A percentile compares a stretch with the other conserved stretches of the same genome.
phyloP scores from a whole-genome alignment of 2,329 filamentous ascomycete species.

The Diaporthe vexans region DNA sequence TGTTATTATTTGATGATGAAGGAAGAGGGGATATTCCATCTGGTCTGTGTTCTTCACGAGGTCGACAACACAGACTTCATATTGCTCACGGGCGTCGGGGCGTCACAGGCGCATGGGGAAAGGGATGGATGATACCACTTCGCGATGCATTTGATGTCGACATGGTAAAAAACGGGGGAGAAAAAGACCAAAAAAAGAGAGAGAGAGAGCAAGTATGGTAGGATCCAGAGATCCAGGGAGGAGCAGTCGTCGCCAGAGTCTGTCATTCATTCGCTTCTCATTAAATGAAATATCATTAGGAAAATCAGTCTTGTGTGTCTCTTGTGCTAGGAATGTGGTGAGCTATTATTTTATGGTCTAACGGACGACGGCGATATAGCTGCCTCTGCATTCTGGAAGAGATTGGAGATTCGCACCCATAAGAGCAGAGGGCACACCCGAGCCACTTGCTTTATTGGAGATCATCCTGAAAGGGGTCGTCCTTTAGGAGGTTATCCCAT shows the following conservation, averaged over 20 bases:
- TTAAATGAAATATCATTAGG: background rate
- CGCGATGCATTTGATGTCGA: conserved; percentile 20
- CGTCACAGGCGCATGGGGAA: background rate
- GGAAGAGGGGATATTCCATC: background rate
- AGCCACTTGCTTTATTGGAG: no score
- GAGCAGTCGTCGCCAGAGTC: background rate
- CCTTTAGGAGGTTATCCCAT: no score
- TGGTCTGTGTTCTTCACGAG: background rate
- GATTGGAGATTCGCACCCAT: background rate
- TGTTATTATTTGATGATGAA: background rate
- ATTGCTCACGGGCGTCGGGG: background rate
- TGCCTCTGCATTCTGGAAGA: background rate
- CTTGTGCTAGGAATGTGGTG: background rate
- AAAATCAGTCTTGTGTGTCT: background rate
- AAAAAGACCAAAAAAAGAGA: background rate
- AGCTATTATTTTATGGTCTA: no score
- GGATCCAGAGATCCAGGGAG: no score
- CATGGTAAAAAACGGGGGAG: no score
- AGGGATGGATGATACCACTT: conserved; percentile 2
- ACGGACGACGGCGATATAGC: no score
- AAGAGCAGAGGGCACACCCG: no score
- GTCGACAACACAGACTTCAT: background rate
- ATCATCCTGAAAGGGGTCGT: no score
- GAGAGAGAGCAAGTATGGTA: background rate
- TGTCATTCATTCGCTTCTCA: background rate